Evolutionary conservation across 2,329 filamentous ascomycete species (phyloP).

Genomic region (Verticillium nubilum): DNA sequence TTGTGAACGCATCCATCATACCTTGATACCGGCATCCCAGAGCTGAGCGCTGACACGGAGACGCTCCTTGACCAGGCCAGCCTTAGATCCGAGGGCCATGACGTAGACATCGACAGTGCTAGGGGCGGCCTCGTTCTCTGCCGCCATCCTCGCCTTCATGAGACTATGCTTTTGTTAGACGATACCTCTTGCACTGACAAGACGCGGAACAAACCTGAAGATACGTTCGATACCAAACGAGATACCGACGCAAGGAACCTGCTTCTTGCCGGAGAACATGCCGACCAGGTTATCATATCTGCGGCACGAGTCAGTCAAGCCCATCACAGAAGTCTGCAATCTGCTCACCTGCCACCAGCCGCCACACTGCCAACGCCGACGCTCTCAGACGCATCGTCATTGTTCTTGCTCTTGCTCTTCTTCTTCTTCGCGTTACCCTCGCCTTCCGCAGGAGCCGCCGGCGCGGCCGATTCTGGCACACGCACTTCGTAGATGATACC

Average conservation of each 20-base stretch:
- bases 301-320: not conserved
- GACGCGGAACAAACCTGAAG: slow-evolving; percentile 54
- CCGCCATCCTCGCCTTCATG: slow-evolving; percentile 69
- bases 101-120: slow-evolving; percentile 81
- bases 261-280: slow-evolving; percentile 82
- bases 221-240: slow-evolving; percentile 96
- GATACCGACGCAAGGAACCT: slow-evolving; percentile 77
- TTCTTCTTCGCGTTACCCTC: slow-evolving; percentile 31
- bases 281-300: slow-evolving; percentile 90
- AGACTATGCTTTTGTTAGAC: slow-evolving; percentile 48
- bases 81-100: slow-evolving; percentile 90
- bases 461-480: slow-evolving; percentile 68
- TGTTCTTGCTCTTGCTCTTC: slow-evolving; percentile 46
- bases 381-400: slow-evolving; percentile 64
- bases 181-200: slow-evolving; percentile 22
- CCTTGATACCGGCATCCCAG: slow-evolving; percentile 85
- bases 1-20: slow-evolving; percentile 23
- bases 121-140: slow-evolving; percentile 45
- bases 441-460: slow-evolving; percentile 29
- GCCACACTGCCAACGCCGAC: slow-evolving; percentile 81
- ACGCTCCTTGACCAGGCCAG: slow-evolving; percentile 73
- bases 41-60: slow-evolving; percentile 72
- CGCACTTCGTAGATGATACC: slow-evolving; percentile 87
- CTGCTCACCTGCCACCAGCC: slow-evolving; percentile 51
- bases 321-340: slow-evolving; percentile 28